A percentile compares a stretch with the other conserved stretches of the same genome.
Evolutionary conservation across 495 filamentous ascomycete genomes (phyloP).

Genomic region (Talaromyces borbonicus): DNA sequence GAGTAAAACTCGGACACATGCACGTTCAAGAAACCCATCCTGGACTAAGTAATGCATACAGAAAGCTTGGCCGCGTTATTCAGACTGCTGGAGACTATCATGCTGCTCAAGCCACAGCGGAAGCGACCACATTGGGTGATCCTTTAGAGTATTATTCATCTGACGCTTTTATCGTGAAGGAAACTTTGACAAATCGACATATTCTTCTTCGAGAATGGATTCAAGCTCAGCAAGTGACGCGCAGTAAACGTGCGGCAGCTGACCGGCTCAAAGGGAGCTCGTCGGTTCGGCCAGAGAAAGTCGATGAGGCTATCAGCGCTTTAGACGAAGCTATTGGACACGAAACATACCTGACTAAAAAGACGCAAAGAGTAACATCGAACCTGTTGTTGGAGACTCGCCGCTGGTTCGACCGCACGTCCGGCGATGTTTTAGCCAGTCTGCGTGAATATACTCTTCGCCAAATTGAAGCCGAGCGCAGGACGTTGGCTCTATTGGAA

Average conservation of each 20-base stretch:
- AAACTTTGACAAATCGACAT: slow-evolving; percentile 96
- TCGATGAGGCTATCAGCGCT: slow-evolving; percentile 85
- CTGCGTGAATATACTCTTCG: slow-evolving; percentile 89
- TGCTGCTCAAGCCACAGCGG: slow-evolving; percentile 93
- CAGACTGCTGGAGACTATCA: slow-evolving; percentile 91
- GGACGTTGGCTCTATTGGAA: slow-evolving; percentile 86
- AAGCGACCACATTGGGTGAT: slow-evolving; percentile 90
- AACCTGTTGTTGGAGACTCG: slow-evolving; percentile 85
- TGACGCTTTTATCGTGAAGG: slow-evolving; percentile 97
- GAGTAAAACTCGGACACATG: slow-evolving; percentile 77
- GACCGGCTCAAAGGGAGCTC: slow-evolving; percentile 79
- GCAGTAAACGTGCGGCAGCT: slow-evolving; percentile 69
- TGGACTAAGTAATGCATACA: slow-evolving; percentile 80
- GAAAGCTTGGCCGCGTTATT: slow-evolving; percentile 87
- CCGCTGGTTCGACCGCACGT: slow-evolving; percentile 82
- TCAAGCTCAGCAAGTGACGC: slow-evolving; percentile 72
- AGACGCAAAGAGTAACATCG: slow-evolving; percentile 75
- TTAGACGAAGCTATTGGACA: slow-evolving; percentile 76
- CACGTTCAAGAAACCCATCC: slow-evolving; percentile 80
- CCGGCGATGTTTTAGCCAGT: slow-evolving; percentile 64
- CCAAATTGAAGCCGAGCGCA: slow-evolving; percentile 90
- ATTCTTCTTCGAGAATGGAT: slow-evolving; percentile 93
- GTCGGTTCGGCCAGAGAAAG: slow-evolving; percentile 82
- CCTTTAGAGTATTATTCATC: slow-evolving; percentile 91
- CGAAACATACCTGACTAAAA: slow-evolving; percentile 69